Conservation (phyloP, 2,329 filamentous ascomycete species). For the Monilinia aucupariae region DNA sequence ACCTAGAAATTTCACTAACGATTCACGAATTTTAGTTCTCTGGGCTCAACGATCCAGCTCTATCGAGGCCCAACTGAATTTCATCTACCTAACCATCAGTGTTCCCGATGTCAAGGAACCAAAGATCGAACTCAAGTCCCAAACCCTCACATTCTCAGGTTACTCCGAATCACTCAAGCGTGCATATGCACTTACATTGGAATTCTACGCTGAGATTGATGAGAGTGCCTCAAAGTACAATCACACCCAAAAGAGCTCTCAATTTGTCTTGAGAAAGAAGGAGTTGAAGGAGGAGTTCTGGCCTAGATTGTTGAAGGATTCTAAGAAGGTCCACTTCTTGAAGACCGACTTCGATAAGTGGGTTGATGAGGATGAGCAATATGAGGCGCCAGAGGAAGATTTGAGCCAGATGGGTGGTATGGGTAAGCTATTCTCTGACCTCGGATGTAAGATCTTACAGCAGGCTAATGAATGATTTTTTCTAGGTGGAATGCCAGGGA, state of each 20-base stretch:
- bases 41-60: constrained; percentile 95
- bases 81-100: constrained; percentile 86
- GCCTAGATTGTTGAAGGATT: constrained; percentile 88
- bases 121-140: constrained; percentile 78
- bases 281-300: constrained; percentile 91
- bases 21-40: constrained; percentile 58
- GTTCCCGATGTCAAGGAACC: constrained; percentile 80
- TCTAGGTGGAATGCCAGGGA: constrained; percentile 24
- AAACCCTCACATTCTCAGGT: constrained; percentile 73
- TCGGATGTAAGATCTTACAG: neutral
- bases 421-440: constrained; percentile 36
- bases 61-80: constrained; percentile 79
- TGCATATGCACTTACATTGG: constrained; percentile 78
- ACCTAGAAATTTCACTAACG: neutral
- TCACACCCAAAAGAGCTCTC: constrained; percentile 82
- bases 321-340: constrained; percentile 86
- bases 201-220: constrained; percentile 90
- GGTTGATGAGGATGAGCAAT: constrained; percentile 68
- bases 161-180: constrained; percentile 78
- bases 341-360: constrained; percentile 96
- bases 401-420: constrained; percentile 58
- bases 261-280: constrained; percentile 95
- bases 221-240: constrained; percentile 74
- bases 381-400: constrained; percentile 81
- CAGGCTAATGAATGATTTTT: neutral